A percentile compares a stretch with the other conserved stretches of the same genome.
These are phyloP conservation scores for Aspergillus japonicus DNA, from an alignment of 2,329 filamentous ascomycete species.

Conservation along the genomic window DNA sequence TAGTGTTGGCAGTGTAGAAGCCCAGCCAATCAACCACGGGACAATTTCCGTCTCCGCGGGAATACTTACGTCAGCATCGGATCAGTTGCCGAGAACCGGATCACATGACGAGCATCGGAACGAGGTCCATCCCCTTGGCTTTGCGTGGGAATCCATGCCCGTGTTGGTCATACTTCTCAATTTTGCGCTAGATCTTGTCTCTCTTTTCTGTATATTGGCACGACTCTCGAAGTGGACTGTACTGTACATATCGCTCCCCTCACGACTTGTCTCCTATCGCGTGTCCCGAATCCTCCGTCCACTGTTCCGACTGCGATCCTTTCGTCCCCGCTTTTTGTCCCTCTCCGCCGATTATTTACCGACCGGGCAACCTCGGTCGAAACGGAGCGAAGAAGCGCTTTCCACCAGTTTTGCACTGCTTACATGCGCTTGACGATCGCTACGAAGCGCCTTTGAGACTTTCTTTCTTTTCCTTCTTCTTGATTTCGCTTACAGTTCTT, in stretches of 20 bases:
- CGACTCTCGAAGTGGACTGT: not conserved
- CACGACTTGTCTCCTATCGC: not conserved
- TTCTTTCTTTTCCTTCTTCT: not conserved
- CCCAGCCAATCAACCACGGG: not conserved
- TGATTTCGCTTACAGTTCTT: not conserved
- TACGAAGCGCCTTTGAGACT: not conserved
- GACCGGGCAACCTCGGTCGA: slow-evolving; percentile 10
- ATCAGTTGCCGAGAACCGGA: slow-evolving; percentile 12
- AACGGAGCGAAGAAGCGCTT: not conserved
- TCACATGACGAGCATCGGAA: slow-evolving; percentile 26
- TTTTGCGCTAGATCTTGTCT: not conserved
- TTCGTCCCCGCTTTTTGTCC: slow-evolving; percentile 10
- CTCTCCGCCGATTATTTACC: slow-evolving; percentile 16
- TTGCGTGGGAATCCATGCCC: slow-evolving; percentile 17
- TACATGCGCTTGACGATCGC: not conserved
- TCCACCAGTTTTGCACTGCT: not conserved
- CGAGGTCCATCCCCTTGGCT: slow-evolving; percentile 12
- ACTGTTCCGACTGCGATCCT: slow-evolving; percentile 5
- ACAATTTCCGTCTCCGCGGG: not conserved
- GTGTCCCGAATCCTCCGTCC: not conserved
- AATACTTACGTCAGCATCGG: not conserved
- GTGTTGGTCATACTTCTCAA: not conserved
- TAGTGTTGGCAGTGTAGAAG: too few relatives aligned
- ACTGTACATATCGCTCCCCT: not conserved
- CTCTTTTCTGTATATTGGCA: not conserved